Evolutionary conservation across 768 basidiomycete genomes (phyloP).

Genomic region (Heimioporus sp.): DNA sequence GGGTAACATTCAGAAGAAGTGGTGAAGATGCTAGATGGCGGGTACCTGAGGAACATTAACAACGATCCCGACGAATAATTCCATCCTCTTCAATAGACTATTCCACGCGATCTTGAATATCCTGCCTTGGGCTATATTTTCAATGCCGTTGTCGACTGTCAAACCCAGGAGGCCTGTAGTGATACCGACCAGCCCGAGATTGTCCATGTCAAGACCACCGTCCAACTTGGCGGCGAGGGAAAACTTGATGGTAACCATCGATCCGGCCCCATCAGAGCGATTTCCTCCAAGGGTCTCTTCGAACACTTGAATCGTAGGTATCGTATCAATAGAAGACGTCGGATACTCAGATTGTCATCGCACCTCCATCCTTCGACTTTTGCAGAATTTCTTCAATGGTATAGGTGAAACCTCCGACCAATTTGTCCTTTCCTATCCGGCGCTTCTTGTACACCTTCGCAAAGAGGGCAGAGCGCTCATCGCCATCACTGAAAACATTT

Average conservation of each 20-base stretch:
- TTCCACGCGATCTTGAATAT: background rate
- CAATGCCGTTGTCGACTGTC: background rate
- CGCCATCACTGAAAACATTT: background rate
- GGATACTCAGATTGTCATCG: too few relatives aligned
- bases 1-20: background rate
- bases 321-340: too few relatives aligned
- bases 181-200: background rate
- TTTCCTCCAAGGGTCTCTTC: too few relatives aligned
- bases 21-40: too few relatives aligned
- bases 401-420: background rate
- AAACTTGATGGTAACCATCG: too few relatives aligned
- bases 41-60: background rate
- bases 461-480: too few relatives aligned
- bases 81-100: background rate
- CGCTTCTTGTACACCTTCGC: too few relatives aligned
- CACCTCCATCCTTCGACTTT: too few relatives aligned
- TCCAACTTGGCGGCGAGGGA: too few relatives aligned
- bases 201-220: background rate
- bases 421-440: background rate
- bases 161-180: background rate
- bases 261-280: too few relatives aligned
- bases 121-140: background rate
- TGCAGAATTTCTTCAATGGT: background rate
- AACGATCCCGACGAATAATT: background rate
- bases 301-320: too few relatives aligned